These are phyloP conservation scores for Themeda triandra DNA, from an alignment of 176 grass and related monocot genomes.

Conservation along the genomic window DNA sequence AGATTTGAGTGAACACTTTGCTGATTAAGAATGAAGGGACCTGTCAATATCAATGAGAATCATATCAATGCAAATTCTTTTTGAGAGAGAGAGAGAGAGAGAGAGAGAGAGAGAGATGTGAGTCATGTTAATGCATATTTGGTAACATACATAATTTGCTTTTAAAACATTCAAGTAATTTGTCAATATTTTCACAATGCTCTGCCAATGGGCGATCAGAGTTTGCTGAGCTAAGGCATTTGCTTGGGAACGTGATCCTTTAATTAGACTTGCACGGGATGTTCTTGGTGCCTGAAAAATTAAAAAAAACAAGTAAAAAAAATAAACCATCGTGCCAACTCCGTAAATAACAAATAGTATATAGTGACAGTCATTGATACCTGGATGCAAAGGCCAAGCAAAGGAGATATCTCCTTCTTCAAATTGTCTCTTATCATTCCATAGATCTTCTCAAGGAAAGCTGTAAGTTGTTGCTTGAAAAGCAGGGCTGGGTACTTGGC, in stretches of 20 bases:
- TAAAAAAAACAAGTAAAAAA: neutral
- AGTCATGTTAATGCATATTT: neutral
- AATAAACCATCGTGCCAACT: neutral
- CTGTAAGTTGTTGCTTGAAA: conserved; percentile 99
- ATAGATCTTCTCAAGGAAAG: conserved; percentile 98
- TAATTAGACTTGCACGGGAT: conserved; percentile 90
- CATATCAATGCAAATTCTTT: conserved; percentile 25
- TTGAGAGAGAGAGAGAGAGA: neutral
- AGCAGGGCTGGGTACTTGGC: conserved; percentile 99
- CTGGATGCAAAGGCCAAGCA: conserved; percentile 97
- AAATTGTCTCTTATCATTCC: conserved; percentile 98
- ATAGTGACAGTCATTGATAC: conserved; percentile 32
- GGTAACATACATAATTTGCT: conserved; percentile 82
- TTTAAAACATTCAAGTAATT: conserved; percentile 86
- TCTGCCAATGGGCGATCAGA: conserved; percentile 98
- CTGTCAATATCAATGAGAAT: conserved; percentile 39
- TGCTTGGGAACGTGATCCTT: conserved; percentile 95
- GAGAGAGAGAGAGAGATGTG: conserved; percentile 1
- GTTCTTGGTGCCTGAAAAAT: conserved; percentile 90
- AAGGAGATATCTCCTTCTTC: conserved; percentile 97
- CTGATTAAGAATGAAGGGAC: conserved; percentile 91
- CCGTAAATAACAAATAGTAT: neutral
- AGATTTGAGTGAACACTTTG: conserved; percentile 95
- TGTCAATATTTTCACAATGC: conserved; percentile 93
- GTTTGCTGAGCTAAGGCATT: conserved; percentile 94